phyloP scores from a whole-genome alignment of 1,284 basidiomycete genomes.

The Ganoderma leucocontextum region DNA sequence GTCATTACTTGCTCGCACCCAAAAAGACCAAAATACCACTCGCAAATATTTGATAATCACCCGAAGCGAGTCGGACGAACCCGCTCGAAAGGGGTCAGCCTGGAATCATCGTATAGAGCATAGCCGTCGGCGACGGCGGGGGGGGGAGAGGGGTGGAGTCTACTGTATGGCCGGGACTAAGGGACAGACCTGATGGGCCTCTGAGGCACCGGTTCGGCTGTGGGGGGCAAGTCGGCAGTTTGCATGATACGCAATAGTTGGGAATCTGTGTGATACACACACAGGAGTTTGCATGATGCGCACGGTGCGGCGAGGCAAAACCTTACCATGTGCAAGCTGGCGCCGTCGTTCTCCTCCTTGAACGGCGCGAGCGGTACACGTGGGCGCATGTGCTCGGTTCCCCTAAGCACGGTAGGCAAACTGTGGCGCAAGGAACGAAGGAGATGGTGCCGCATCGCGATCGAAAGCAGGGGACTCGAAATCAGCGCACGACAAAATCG shows the following conservation, averaged over 20 bases:
- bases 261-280: background rate
- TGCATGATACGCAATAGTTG: background rate
- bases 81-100: background rate
- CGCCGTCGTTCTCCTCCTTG: constrained; percentile 1
- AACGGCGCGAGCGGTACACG: background rate
- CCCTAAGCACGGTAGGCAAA: background rate
- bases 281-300: background rate
- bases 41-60: constrained; percentile 3
- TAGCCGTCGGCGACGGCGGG: constrained; percentile 4
- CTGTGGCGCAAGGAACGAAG: background rate
- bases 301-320: background rate
- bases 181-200: background rate
- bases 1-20: background rate
- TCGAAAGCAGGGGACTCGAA: background rate
- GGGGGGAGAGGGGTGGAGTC: no score
- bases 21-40: background rate
- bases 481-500: constrained; percentile 6
- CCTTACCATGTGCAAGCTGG: background rate
- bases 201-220: background rate
- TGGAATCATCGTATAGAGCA: background rate
- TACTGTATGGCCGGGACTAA: background rate
- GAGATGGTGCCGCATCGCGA: background rate
- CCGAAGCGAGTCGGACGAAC: background rate
- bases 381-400: background rate
- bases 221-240: background rate